These are phyloP conservation scores for Pseudogymnoascus sp. DNA, from an alignment of 2,329 filamentous ascomycete genomes.

Conservation along the genomic window DNA sequence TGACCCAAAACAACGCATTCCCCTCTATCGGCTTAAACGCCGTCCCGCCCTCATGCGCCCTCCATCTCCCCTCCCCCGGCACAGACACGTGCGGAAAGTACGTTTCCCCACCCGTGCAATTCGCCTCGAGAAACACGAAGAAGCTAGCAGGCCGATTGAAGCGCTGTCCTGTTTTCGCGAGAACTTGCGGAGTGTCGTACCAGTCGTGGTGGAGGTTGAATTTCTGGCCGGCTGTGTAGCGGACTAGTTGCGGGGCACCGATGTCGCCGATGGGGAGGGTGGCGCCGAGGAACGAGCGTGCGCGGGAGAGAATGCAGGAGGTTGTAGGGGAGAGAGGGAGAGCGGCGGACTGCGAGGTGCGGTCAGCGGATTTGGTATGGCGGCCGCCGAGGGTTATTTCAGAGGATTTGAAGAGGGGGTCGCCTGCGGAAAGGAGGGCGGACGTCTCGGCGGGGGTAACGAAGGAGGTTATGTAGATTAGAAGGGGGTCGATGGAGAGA, in stretches of 20 bases:
- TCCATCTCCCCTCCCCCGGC: constrained; percentile 24
- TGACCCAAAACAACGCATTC: constrained; percentile 40
- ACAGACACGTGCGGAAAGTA: constrained; percentile 13
- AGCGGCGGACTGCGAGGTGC: background rate
- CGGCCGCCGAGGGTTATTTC: background rate
- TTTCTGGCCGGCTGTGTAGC: constrained; percentile 7
- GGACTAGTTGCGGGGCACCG: constrained; percentile 6
- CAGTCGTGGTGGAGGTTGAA: constrained; percentile 17
- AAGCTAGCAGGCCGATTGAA: constrained; percentile 19
- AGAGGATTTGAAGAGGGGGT: constrained; percentile 3
- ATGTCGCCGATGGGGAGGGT: constrained; percentile 4
- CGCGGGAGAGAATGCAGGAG: background rate
- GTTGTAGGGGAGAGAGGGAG: background rate
- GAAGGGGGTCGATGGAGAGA: constrained; percentile 19
- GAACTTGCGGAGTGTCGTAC: constrained; percentile 7
- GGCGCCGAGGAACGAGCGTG: background rate
- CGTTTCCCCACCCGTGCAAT: constrained; percentile 18
- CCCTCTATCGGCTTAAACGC: constrained; percentile 36
- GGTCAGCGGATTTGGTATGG: background rate
- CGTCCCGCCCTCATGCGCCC: constrained; percentile 34
- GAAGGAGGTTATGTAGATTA: constrained; percentile 23
- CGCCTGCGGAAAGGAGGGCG: background rate
- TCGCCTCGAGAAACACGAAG: constrained; percentile 16
- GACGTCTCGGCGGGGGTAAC: constrained; percentile 13
- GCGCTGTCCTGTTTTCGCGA: constrained; percentile 13